Evolutionary conservation across 495 filamentous ascomycete species (phyloP), one percentile per base, ranked within the genome.

Genomic region (Podospora comata): DNA sequence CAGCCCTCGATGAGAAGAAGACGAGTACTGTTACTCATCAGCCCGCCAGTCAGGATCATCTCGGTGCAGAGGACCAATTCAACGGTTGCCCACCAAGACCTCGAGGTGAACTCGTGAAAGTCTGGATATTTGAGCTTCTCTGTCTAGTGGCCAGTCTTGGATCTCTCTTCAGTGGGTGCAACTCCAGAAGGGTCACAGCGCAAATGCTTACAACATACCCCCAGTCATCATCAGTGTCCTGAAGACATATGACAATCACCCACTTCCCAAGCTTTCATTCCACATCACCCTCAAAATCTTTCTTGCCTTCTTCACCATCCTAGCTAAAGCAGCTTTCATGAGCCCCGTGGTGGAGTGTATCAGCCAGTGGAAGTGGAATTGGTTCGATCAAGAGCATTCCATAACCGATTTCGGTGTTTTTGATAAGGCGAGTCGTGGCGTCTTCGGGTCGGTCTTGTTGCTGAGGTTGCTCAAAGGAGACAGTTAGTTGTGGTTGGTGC

Each of bases 321-420:
- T 80, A 9, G 76, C 79, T 65, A 81, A 80, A 61, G 73, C 79
- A 30, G 65, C 70, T 1, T 67, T 84, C 74, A 73, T 77, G 44
- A 75, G 77, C 34, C 72, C 76, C 0, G 68, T 82, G 56, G 70
- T 73, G 4, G 75, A 79, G 56, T 72, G 67, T 7, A 64, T 84
- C 27, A 75, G 74, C 23, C 80, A 82, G 60, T 72, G 81, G 27
- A 83, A 83, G 68, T 82, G 80, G 80, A 78, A 77, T 15, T 82
- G 80, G 80, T 81, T 80, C 70, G 72, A 15, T 48, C 68, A 65
- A n/a, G 75, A 75, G 72, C 73, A 53, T 63, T 76, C 76, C 30
- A 66, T 85, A 7, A 74, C 72, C 11, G 81, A 85, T 66, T 74
- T 85, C 54, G 72, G 79, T 5, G 67, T 75, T 20, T 77, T 83